Conservation (phyloP, 2,329 filamentous ascomycete species). For the Geosmithia morbida region DNA sequence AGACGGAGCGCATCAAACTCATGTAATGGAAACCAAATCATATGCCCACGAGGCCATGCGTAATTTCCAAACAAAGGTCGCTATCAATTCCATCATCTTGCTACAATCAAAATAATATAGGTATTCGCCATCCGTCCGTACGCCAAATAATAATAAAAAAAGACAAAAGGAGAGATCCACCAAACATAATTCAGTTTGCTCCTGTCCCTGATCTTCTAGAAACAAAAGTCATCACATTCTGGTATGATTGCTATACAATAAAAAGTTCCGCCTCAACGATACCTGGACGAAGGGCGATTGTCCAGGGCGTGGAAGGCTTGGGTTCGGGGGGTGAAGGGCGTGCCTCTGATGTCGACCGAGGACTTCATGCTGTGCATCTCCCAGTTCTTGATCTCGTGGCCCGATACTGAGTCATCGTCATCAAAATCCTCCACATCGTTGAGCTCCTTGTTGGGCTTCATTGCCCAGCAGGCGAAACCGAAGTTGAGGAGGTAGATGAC, state of each 20-base stretch:
- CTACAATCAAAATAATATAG: neutral
- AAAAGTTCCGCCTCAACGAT: neutral
- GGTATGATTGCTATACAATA: neutral
- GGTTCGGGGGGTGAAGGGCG: conserved; percentile 51
- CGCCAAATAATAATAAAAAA: neutral
- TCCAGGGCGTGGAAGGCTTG: conserved; percentile 52
- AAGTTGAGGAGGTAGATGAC: conserved; percentile 45
- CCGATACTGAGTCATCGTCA: conserved; percentile 5
- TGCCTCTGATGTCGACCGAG: conserved; percentile 4
- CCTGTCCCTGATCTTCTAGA: neutral
- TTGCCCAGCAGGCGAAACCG: conserved; percentile 41
- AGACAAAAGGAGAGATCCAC: neutral
- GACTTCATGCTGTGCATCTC: conserved; percentile 40
- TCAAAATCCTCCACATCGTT: conserved; percentile 32
- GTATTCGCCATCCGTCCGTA: neutral
- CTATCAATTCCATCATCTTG: neutral
- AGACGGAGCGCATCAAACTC: no score
- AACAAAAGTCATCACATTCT: neutral
- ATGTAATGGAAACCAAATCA: no score
- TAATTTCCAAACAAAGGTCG: neutral
- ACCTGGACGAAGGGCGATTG: neutral
- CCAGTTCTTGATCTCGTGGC: conserved; percentile 21
- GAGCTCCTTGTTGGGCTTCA: conserved; percentile 36
- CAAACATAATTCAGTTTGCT: neutral
- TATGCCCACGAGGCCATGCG: no score